Evolutionary conservation across 306 rosid species (phyloP), one percentile per base, ranked within the genome.

Genomic region (Cucumis hystrix): DNA sequence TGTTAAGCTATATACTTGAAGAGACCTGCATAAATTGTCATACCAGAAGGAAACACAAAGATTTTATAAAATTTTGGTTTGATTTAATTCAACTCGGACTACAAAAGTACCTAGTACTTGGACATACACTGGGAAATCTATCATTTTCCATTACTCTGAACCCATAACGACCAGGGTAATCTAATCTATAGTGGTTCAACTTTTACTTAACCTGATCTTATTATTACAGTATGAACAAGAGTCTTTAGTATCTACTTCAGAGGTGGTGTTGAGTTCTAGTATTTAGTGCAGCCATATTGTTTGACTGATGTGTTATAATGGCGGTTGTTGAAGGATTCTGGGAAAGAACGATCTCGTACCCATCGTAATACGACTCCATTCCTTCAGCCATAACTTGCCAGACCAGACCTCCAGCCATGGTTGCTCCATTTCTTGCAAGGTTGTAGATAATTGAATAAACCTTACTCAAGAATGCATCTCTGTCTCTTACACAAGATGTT

Each of bases 381-480:
- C 17, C 60, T 16, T 71, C 0, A 51, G 60, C 60, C 76, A 71
- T 49, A 16, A 71, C 21, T 71, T 71, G 60, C 43, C 76, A 25
- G 37, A 71, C 76, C 23, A 71, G 14, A 71, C 76, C 76, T 20
- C 76, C 76, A 49, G 59, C 76, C 76, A 71, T 71, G 41, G 40
- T 71, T 71, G 59, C 60, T 49, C 59, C 76, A 25, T 71, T 49
- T 71, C 41, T 71, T 71, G 76, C 60, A 71, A 71, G 59, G 37
- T 28, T 49, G 16, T 47, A 71, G 60, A 71, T 71, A 30, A 25
- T 15, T 51, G 59, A 43, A 51, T 28, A 71, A 51, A 71, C 76
- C 75, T 15, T 25, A 15, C 37, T 71, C 4, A 71, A 40, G 20
- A 71, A 71, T 8, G 40, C 14, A 51, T 71, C 76, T 70, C 59